Base-by-base conservation (phyloP, 352 stramenopile species). In the Phytophthora europaea region DNA sequence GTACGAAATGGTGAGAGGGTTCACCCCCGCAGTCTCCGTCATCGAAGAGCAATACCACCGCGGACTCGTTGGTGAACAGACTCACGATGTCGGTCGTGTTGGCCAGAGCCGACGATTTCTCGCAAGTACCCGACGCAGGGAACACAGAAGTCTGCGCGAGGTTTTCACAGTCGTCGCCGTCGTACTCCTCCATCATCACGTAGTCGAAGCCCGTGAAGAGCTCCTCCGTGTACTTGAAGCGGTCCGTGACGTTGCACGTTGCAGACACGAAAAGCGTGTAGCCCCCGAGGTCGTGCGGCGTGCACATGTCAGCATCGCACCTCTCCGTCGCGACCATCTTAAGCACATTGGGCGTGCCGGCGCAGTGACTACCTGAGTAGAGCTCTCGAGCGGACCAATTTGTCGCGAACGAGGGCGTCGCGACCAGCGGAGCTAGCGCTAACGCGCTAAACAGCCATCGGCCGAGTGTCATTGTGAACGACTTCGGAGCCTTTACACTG, bases 111-210 rank as follows among this genome's bases (percentile, higher is more conserved):
- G 70, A 81, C 13, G 70, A 78, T 63, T 67, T 75, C n/a, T 76
- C 61, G 16, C 74, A 81, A 9, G 67, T 72, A 26, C 57, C 65
- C 33, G 61, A 78, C 28, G 74, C 69, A 4, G 74, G 74, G 55
- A 76, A 81, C 0, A 81, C 70, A 2, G 70, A 73, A 2, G 70
- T 76, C 36, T 76, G 70, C 10, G 71, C 40, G 50, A 81, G 59
- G 34, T 71, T 36, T n/a, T 70, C 20, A 12, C 74, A 81, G 1
- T 52, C 57, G 43, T 34, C 47, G n/a, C 54, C 63, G 6, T n/a
- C 50, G 53, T 78, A 81, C 22, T 73, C 65, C 45, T 78, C 74
- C 70, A 81, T 78, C 52, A 81, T 76, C 4, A 81, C 66, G 58
- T 73, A 78, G 70, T 72, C 66, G 66, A 76, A 70, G 0, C 31